A percentile compares a stretch with the other conserved stretches of the same genome.
These are phyloP conservation scores for Litsea cubeba DNA, from an alignment of 164 flowering plant species.

Conservation along the genomic window DNA sequence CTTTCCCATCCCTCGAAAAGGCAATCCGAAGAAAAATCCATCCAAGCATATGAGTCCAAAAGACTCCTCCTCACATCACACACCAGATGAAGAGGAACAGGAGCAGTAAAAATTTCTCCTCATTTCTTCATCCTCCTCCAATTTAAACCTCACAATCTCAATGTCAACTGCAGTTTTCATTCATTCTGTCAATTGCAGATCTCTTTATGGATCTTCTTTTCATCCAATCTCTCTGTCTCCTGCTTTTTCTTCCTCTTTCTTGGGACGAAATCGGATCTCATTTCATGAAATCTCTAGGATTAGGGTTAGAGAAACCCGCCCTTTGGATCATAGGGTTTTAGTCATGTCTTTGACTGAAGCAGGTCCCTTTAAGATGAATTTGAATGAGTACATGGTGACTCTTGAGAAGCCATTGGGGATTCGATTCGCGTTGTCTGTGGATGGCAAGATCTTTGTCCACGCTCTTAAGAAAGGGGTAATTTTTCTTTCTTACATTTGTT, in stretches of 20 bases:
- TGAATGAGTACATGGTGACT: slow-evolving; percentile 93
- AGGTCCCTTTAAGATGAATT: slow-evolving; percentile 50
- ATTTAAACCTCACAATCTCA: background rate
- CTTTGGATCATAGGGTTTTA: slow-evolving; percentile 22
- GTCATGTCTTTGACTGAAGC: slow-evolving; percentile 37
- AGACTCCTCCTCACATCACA: background rate
- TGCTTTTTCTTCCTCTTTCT: slow-evolving; percentile 1
- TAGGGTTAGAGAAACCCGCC: slow-evolving; percentile 1
- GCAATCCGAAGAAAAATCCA: background rate
- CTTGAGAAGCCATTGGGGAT: slow-evolving; percentile 81
- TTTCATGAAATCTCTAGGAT: slow-evolving; percentile 1
- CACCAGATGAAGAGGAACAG: background rate
- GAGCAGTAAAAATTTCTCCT: background rate
- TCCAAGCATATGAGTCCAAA: background rate
- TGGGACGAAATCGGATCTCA: background rate
- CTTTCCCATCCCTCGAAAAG: background rate
- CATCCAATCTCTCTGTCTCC: background rate
- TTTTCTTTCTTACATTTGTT: background rate
- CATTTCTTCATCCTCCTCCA: background rate
- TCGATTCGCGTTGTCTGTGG: slow-evolving; percentile 67
- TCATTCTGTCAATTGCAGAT: background rate
- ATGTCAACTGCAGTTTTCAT: background rate
- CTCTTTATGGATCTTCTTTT: background rate
- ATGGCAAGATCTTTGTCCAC: slow-evolving; percentile 76
- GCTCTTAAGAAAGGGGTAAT: slow-evolving; percentile 74